Evolutionary conservation across 257 asterid genomes (phyloP).

Genomic region (Anisodus acutangulus): DNA sequence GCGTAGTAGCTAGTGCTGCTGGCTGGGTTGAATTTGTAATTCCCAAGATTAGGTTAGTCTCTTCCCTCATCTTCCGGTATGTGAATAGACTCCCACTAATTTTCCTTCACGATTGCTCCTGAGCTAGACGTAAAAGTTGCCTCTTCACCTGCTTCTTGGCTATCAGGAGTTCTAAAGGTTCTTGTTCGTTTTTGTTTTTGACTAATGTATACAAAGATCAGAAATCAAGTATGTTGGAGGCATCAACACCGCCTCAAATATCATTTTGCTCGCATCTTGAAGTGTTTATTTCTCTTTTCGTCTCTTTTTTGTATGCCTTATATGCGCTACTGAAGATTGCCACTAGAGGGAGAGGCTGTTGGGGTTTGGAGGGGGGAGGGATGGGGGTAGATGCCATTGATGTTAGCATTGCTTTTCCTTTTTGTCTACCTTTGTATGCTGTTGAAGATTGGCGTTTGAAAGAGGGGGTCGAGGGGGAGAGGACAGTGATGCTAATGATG

Average conservation of each 20-base stretch:
- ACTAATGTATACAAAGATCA: slow-evolving; percentile 26
- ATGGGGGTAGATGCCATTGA: slow-evolving; percentile 26
- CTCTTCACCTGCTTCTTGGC: background rate
- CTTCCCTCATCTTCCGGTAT: slow-evolving; percentile 15
- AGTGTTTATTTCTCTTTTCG: background rate
- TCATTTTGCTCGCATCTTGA: slow-evolving; percentile 18
- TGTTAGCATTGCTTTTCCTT: background rate
- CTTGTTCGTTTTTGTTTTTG: background rate
- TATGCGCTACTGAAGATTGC: slow-evolving; percentile 23
- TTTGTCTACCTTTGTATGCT: slow-evolving; percentile 38
- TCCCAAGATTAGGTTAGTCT: slow-evolving; percentile 16
- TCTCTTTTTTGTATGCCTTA: background rate
- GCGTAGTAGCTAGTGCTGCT: slow-evolving; percentile 25
- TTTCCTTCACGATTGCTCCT: slow-evolving; percentile 2
- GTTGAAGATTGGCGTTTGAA: background rate
- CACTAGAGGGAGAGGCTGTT: background rate
- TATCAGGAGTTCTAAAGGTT: slow-evolving; percentile 6
- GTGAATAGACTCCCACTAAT: slow-evolving; percentile 25
- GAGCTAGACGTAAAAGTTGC: background rate
- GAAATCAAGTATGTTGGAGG: slow-evolving; percentile 22
- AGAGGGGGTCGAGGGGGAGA: background rate
- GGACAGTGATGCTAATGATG: background rate
- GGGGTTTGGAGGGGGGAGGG: background rate
- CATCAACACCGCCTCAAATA: background rate
- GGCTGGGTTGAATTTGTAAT: slow-evolving; percentile 28